These are phyloP conservation scores for Trichoderma harzianum DNA, from an alignment of 2,329 filamentous ascomycete species.

Conservation along the genomic window DNA sequence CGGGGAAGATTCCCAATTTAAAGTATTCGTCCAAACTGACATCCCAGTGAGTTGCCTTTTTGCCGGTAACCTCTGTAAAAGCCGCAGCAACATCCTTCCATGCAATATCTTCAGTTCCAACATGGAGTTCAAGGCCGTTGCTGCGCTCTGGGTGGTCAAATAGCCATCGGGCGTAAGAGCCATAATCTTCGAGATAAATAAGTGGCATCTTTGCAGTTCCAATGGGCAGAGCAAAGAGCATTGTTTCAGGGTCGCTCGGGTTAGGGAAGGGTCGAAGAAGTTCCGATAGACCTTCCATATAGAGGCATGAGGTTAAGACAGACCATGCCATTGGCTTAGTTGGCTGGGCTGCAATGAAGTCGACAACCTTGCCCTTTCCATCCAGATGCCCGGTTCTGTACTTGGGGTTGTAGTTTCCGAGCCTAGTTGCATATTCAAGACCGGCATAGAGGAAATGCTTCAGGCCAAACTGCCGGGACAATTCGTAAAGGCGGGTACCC, in stretches of 20 bases:
- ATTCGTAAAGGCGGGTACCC: not conserved
- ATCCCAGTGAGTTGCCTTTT: not conserved
- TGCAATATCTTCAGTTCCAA: not conserved
- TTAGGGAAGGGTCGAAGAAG: not conserved
- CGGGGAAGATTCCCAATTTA: not conserved
- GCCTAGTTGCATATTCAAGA: not conserved
- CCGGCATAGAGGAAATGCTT: not conserved
- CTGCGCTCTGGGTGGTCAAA: not conserved
- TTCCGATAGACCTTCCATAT: not conserved
- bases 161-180: not conserved
- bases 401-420: not conserved
- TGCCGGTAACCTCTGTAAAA: not conserved
- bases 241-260: not conserved
- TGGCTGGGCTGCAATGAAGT: not conserved
- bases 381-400: not conserved
- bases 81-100: not conserved
- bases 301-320: not conserved
- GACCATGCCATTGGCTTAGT: not conserved
- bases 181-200: not conserved
- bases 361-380: not conserved
- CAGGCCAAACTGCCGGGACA: not conserved
- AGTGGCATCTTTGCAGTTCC: not conserved
- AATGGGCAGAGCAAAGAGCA: not conserved
- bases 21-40: not conserved
- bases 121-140: not conserved